Evolutionary conservation across 495 filamentous ascomycete genomes (phyloP).

Genomic region (Amorphotheca resinae): DNA sequence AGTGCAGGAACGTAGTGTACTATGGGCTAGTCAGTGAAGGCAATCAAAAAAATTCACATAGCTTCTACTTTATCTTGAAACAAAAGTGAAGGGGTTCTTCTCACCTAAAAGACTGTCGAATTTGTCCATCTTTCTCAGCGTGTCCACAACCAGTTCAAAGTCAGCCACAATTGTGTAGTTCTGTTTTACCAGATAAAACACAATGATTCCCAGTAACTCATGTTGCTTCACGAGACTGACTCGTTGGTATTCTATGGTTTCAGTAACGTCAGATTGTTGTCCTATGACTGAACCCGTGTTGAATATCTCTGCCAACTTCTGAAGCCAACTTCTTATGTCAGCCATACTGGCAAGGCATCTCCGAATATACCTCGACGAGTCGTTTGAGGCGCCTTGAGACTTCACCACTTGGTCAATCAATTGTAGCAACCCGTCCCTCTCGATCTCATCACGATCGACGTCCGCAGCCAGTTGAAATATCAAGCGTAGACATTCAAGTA

Average conservation of each 20-base stretch:
- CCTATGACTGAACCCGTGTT: constrained; percentile 55
- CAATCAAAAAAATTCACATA: too few species aligned
- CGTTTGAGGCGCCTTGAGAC: background rate
- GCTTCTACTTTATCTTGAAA: too few species aligned
- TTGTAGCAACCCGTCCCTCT: constrained; percentile 20
- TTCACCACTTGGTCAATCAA: constrained; percentile 21
- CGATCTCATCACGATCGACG: constrained; percentile 25
- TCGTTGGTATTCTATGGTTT: constrained; percentile 62
- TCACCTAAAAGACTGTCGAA: constrained; percentile 46
- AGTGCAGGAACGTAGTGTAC: constrained; percentile 75
- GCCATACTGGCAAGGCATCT: constrained; percentile 63
- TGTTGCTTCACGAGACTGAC: constrained; percentile 70
- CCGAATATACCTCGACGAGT: constrained; percentile 36
- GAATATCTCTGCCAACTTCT: constrained; percentile 54
- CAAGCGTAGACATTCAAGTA: constrained; percentile 73
- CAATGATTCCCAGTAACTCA: constrained; percentile 66
- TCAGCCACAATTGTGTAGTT: constrained; percentile 56
- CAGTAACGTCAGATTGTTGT: constrained; percentile 43
- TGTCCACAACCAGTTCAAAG: constrained; percentile 53
- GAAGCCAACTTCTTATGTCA: constrained; percentile 59
- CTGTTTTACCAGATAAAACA: constrained; percentile 64
- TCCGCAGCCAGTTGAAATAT: constrained; percentile 54
- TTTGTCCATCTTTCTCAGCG: constrained; percentile 53
- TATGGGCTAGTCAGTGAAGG: constrained; percentile 16
- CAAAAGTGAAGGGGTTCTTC: background rate